Evolutionary conservation across 2,329 filamentous ascomycete species (phyloP), one percentile per base, ranked within the genome.

Genomic region (Penicillium sp.): DNA sequence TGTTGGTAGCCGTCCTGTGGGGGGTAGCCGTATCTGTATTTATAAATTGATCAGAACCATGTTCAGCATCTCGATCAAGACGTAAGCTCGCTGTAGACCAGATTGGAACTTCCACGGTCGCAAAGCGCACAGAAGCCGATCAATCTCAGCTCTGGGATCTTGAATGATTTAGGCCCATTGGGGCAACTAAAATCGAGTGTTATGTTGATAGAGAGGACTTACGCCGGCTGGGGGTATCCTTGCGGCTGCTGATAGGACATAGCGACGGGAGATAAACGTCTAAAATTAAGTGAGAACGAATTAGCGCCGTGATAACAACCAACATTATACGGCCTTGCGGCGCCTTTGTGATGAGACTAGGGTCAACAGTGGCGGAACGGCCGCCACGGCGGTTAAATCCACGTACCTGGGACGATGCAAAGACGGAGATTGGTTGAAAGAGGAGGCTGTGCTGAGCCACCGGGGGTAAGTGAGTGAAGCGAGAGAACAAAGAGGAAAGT

Each of bases 191-290:
- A 34, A 8, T 34, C 32, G 32, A 34, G 15, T 34, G 2, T 7
- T 16, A 15, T 7, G 32, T 8, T 34, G 32, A 34, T 8, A 1
- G 6, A 3, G 32, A 15, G 34, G 47, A 61, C 60, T 61, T 58
- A 63, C 59, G 40, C 51, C 39, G 52, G 58, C 15, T 47, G 63
- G 16, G 58, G 61, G 25, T 62, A 64, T 21, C 61, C 61, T 21
- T 60, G 64, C 5, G 54, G 58, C 41, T 64, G 59, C 64, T 77
- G 78, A 61, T 65, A 70, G 46, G 76, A 71, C 77, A 79, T 79
- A 27, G 31, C 60, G 46, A 53, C 44, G 16, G 21, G 10, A 23
- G 12, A 10, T 41, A 5, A 9, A 25, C 15, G 46, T 38, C 49
- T 57, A 5, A 4, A 37, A 32, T 9, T 13, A 13, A 44, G 4